Percentiles rank a stretch among this genome's conserved stretches.
Conservation (phyloP, 2,329 filamentous ascomycete species). For the Penicillium sp. region DNA sequence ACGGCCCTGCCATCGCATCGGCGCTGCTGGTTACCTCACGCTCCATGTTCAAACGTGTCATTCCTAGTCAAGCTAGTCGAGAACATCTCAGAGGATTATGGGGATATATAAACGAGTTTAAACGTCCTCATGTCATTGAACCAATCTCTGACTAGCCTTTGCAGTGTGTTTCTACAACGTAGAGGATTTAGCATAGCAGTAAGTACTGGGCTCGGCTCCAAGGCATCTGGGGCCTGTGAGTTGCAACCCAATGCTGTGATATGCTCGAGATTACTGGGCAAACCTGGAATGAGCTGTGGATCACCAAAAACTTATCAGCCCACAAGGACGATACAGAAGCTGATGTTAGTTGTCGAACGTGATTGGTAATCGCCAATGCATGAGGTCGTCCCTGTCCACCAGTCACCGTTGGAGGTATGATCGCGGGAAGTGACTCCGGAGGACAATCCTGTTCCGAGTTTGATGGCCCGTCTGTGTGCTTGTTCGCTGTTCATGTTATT, state of each 20-base stretch:
- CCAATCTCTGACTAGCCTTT: neutral
- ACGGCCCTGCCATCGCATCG: neutral
- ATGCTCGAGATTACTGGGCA: neutral
- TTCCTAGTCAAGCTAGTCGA: neutral
- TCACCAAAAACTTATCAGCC: neutral
- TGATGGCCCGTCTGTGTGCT: neutral
- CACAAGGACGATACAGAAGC: neutral
- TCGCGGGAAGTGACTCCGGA: neutral
- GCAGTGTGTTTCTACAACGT: neutral
- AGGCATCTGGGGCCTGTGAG: neutral
- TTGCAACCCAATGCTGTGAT: neutral
- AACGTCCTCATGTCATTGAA: neutral
- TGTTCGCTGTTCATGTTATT: neutral
- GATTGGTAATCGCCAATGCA: neutral
- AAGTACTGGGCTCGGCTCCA: neutral
- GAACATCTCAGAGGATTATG: neutral
- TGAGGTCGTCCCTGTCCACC: neutral
- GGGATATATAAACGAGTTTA: neutral
- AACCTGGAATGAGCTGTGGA: neutral
- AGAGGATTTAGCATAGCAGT: neutral
- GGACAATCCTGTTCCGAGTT: neutral
- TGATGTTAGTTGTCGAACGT: neutral
- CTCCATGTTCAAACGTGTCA: neutral
- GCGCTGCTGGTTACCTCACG: neutral
- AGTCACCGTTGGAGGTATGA: neutral